Base-by-base conservation (phyloP, 495 filamentous ascomycete genomes). In the Xylaria telfairii region DNA sequence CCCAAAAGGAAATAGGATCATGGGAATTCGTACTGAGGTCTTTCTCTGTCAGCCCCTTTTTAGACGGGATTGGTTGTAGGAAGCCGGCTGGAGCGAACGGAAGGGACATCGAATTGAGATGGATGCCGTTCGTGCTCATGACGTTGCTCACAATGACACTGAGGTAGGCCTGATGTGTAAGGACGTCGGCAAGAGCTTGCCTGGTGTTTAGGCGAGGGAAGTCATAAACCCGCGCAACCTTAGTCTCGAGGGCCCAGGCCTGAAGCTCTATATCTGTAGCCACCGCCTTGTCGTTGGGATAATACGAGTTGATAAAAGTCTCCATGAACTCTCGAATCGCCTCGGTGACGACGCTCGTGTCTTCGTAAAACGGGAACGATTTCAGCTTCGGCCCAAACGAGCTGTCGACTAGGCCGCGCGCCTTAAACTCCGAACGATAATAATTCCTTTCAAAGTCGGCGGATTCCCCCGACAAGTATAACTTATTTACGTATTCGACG, bases 131-230 rank as follows among this genome's bases (percentile, higher is more conserved):
- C 12, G 73, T 80, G 66, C 81, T 82, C 28, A 82, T 73, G 19
- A 59, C 56, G 10, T 59, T 59, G 30, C 30, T 37, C 56, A 59
- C 56, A 21, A 59, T 59, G 19, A 59, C 56, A 28, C 71, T 68
- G 42, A 81, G 80, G 67, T 82, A 79, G 24, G 61, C 68, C 39
- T 81, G 51, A 32, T 82, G 80, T 13, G 79, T 80, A 9, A 82
- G 71, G 26, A 78, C 72, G 42, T 78, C 74, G 65, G 80, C 72
- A 6, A 83, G 15, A 28, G 75, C 5, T 72, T 77, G 10, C 24
- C 39, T 46, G 26, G 61, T 64, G 15, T 64, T 19, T 65, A 60
- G 51, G 68, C 53, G 30, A 42, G 65, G 21, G 71, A 81, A 72
- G 80, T 76, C 46, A 73, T 67, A 41, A 75, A 73, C 53, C 67